phyloP scores from a whole-genome alignment of 2,329 filamentous ascomycete species.

The Fusarium liriodendri region DNA sequence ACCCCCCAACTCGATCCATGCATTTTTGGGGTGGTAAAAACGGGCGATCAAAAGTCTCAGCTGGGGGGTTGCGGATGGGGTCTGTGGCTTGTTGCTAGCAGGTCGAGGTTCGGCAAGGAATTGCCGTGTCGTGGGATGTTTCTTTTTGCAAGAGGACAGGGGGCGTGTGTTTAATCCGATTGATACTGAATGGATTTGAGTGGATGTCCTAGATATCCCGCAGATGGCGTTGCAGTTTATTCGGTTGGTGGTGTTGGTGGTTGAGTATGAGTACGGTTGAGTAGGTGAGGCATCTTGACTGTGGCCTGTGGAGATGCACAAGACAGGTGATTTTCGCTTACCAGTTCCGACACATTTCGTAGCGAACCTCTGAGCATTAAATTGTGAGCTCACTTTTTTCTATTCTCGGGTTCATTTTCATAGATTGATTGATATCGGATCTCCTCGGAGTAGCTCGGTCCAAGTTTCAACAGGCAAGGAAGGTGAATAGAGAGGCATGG shows the following conservation, averaged over 20 bases:
- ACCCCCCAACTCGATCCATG: neutral
- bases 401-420: neutral
- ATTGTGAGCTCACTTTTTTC: neutral
- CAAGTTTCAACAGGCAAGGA: neutral
- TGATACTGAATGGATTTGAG: neutral
- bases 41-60: conserved; percentile 22
- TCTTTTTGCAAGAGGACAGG: neutral
- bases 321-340: conserved; percentile 1
- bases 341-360: neutral
- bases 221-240: conserved; percentile 11
- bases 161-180: conserved; percentile 14
- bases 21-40: neutral
- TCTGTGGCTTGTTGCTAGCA: conserved; percentile 35
- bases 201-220: conserved; percentile 22
- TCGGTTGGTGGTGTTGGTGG: neutral
- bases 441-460: neutral
- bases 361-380: neutral
- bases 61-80: conserved; percentile 16
- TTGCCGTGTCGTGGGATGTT: conserved; percentile 40
- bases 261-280: neutral
- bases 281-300: neutral
- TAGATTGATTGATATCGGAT: conserved; percentile 5
- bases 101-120: conserved; percentile 38
- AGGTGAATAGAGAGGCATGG: neutral
- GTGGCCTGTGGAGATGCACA: conserved; percentile 1